Conservation (phyloP, 139 green algal genomes). For the Marvania coccoides region DNA sequence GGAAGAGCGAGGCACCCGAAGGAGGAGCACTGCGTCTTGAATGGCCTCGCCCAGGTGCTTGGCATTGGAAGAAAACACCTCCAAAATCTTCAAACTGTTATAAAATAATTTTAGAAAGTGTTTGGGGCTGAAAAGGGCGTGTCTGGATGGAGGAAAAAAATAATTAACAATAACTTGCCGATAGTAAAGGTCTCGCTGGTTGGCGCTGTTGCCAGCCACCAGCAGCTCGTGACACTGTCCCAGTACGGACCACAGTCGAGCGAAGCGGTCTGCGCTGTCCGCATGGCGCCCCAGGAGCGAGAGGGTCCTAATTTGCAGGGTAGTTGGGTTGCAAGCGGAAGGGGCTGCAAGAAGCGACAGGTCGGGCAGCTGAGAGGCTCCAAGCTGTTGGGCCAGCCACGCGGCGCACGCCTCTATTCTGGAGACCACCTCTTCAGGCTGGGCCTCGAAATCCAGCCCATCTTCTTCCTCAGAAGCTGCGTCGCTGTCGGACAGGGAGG, state of each 20-base stretch:
- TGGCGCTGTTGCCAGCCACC: constrained; percentile 24
- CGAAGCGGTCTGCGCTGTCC: constrained; percentile 20
- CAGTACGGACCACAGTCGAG: constrained; percentile 44
- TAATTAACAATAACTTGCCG: neutral
- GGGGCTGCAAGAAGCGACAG: constrained; percentile 6
- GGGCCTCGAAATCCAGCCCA: constrained; percentile 2
- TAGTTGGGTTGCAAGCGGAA: no score
- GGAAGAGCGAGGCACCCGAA: constrained; percentile 44
- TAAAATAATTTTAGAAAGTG: no score
- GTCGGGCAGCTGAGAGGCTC: neutral
- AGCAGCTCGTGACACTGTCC: constrained; percentile 48
- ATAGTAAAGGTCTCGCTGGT: constrained; percentile 72
- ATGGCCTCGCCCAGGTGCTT: constrained; percentile 49
- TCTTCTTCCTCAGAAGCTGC: no score
- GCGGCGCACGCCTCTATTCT: constrained; percentile 5
- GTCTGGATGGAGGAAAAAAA: neutral
- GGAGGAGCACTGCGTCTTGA: constrained; percentile 43
- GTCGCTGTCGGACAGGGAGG: no score
- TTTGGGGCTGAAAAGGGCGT: neutral
- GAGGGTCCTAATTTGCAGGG: neutral
- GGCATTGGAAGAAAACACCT: constrained; percentile 10
- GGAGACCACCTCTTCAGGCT: constrained; percentile 7
- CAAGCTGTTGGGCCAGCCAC: constrained; percentile 15
- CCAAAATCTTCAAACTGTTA: constrained; percentile 28
- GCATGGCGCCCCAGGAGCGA: constrained; percentile 15